These are phyloP conservation scores for Terfezia boudieri DNA, from an alignment of 495 filamentous ascomycete genomes.

Conservation along the genomic window DNA sequence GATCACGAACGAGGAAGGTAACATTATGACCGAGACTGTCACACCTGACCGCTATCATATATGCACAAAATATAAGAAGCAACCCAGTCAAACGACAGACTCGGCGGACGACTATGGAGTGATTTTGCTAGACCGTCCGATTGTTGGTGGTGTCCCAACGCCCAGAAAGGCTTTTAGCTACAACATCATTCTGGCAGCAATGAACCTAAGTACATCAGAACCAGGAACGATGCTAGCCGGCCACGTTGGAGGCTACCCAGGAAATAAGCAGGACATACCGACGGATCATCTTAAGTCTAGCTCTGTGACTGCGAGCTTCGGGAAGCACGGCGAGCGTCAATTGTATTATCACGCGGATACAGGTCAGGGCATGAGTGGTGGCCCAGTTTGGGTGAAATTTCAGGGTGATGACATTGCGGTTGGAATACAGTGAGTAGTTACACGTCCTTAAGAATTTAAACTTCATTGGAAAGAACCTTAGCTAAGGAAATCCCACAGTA, in stretches of 20 bases:
- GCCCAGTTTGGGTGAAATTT: conserved; percentile 12
- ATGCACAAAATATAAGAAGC: conserved; percentile 5
- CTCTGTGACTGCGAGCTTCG: not conserved
- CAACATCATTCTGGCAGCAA: not conserved
- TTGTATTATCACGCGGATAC: conserved; percentile 7
- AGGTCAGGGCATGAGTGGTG: conserved; percentile 9
- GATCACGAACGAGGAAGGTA: not conserved
- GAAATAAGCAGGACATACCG: not conserved
- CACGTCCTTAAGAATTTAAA: not conserved
- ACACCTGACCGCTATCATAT: conserved; percentile 5
- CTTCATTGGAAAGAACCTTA: not conserved
- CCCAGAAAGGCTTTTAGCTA: conserved; percentile 7
- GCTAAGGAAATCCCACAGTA: not conserved
- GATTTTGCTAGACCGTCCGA: conserved; percentile 4
- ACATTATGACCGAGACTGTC: conserved; percentile 1
- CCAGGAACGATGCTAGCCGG: not conserved
- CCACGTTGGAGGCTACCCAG: not conserved
- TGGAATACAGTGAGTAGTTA: conserved; percentile 8
- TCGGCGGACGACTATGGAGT: conserved; percentile 7
- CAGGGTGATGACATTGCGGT: conserved; percentile 9
- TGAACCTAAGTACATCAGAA: not conserved
- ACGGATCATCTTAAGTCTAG: not conserved
- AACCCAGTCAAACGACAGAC: conserved; percentile 2
- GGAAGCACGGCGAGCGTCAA: not conserved
- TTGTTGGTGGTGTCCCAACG: conserved; percentile 1